phyloP scores from a whole-genome alignment of 257 asterid genomes.

The Solanum medicagineum region DNA sequence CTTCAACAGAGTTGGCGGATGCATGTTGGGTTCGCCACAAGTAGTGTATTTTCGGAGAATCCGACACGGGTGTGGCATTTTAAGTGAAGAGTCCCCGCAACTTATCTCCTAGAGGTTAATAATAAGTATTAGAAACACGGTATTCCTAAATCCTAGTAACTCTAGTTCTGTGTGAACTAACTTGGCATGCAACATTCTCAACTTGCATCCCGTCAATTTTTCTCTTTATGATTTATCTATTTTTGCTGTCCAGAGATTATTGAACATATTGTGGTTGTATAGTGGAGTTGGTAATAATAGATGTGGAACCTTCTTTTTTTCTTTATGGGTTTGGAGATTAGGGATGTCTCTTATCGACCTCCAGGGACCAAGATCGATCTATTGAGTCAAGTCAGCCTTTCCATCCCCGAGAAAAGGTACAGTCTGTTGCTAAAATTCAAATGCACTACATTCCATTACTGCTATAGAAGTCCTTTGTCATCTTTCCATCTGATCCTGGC shows the following conservation, averaged over 20 bases:
- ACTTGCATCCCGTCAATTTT: background rate
- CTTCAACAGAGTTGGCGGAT: too few relatives aligned
- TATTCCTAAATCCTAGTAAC: background rate
- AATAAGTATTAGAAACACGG: background rate
- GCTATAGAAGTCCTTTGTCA: background rate
- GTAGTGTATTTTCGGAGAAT: too few relatives aligned
- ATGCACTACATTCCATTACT: background rate
- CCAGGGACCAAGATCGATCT: constrained; percentile 80
- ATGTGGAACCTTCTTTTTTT: background rate
- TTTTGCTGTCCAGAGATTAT: background rate
- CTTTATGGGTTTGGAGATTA: constrained; percentile 28
- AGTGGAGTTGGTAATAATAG: background rate
- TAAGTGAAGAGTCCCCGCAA: too few relatives aligned
- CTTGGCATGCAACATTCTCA: background rate
- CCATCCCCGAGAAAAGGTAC: constrained; percentile 77
- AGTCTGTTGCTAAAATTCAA: background rate
- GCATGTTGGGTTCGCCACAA: too few relatives aligned
- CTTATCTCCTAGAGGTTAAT: background rate
- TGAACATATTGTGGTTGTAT: background rate
- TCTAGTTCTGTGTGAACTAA: background rate
- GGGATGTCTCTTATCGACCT: constrained; percentile 57
- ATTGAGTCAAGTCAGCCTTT: constrained; percentile 48
- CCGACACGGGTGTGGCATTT: too few relatives aligned
- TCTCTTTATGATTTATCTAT: background rate
- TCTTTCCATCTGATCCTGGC: background rate